Base-by-base conservation (phyloP, 2,329 filamentous ascomycete species). In the Phialocephala sp. region DNA sequence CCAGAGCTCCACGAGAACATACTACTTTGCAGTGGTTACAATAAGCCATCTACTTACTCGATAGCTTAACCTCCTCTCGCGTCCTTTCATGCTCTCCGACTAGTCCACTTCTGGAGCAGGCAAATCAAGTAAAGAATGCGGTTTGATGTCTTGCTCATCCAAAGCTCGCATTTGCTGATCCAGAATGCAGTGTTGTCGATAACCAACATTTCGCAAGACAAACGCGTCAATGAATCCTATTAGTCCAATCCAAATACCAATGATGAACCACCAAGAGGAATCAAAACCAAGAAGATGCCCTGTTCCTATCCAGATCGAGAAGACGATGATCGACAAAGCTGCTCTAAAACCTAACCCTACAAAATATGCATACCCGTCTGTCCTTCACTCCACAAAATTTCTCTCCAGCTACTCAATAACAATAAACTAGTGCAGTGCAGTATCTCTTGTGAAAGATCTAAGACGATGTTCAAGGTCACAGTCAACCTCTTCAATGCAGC, bases 181-280 rank as follows among this genome's bases (percentile, higher is more conserved):
- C 37, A 61, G n/a, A 36, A 61, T 52, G 5, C 12, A 20, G 20
- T 43, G 35, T 27, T 61, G 59, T 27, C 59, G 15, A 8, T 22
- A 39, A 5, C 35, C 47, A 14, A 61, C 59, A 39, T 61, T 61
- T n/a, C 59, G 43, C 4, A 61, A n/a, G 14, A 61, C 32, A 32
- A 61, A 61, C 8, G 41, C 59, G 15, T 61, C 59, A 4, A 61
- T 20, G 14, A 61, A 61, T 9, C 59, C 59, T 2, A 61, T 45
- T 4, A 61, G 45, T 1, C 59, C 59, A 8, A 45, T 61, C n/a
- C 47, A 61, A 37, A 32, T 61, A 12, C 59, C 59, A n/a, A 61
- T 61, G 27, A 61, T 61, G n/a, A 61, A 45, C 43, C 43, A 54
- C 59, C 59, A 61, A 45, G 39, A 54, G 5, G 43, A n/a, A 61